Percentiles rank a stretch among this genome's conserved stretches.
Conservation (phyloP, 371 early-diverging fungal species). For the Fennellomyces sp. region DNA sequence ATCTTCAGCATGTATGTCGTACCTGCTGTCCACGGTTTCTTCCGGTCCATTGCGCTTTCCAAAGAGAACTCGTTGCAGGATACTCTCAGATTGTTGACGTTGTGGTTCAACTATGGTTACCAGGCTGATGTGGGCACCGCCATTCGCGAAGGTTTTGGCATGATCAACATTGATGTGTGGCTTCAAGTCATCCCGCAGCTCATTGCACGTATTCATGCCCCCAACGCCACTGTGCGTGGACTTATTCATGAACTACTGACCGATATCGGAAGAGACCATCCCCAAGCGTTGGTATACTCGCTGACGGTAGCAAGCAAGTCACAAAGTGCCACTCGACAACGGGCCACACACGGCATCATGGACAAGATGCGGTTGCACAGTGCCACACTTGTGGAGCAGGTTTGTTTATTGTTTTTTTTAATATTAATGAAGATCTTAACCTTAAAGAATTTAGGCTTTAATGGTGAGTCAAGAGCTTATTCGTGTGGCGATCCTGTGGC, state of each 20-base stretch:
- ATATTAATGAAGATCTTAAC: background rate
- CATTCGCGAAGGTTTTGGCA: slow-evolving; percentile 86
- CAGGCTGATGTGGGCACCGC: slow-evolving; percentile 87
- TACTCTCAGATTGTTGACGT: slow-evolving; percentile 90
- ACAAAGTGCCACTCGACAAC: slow-evolving; percentile 75
- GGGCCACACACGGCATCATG: slow-evolving; percentile 88
- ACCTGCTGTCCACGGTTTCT: slow-evolving; percentile 84
- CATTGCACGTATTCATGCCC: slow-evolving; percentile 95
- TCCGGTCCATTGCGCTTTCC: slow-evolving; percentile 93
- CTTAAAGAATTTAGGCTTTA: slow-evolving; percentile 61
- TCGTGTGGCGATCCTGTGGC: slow-evolving; percentile 95
- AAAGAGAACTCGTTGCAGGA: slow-evolving; percentile 94
- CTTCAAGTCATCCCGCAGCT: slow-evolving; percentile 98
- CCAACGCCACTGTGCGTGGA: slow-evolving; percentile 79
- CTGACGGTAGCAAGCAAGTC: slow-evolving; percentile 97
- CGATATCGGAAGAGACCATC: slow-evolving; percentile 95
- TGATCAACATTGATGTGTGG: slow-evolving; percentile 96
- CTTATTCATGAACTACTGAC: slow-evolving; percentile 90
- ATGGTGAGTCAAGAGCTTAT: slow-evolving; percentile 97
- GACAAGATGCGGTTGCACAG: slow-evolving; percentile 90
- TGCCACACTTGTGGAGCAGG: slow-evolving; percentile 88
- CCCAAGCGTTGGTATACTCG: slow-evolving; percentile 96
- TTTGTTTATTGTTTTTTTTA: slow-evolving; percentile 12
- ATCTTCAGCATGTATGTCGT: slow-evolving; percentile 67
- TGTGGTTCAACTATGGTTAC: slow-evolving; percentile 97